These are phyloP conservation scores for Hygrocybe coccinea DNA, from an alignment of 768 basidiomycete genomes.

Conservation along the genomic window DNA sequence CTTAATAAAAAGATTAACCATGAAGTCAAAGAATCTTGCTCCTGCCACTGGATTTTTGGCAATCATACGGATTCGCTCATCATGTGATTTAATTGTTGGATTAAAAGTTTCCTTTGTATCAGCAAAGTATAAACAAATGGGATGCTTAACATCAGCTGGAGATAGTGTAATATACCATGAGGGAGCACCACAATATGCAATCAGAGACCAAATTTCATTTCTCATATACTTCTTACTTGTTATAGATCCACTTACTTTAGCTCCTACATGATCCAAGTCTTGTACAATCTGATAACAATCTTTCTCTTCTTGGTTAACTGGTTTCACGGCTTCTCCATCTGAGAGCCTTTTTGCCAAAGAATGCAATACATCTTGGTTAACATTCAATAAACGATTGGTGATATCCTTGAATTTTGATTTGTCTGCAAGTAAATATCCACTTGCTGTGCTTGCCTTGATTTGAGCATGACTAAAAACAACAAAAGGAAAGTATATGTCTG, in stretches of 20 bases:
- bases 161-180: constrained; percentile 29
- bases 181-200: constrained; percentile 18
- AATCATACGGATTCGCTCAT: constrained; percentile 20
- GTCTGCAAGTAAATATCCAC: constrained; percentile 27
- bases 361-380: constrained; percentile 22
- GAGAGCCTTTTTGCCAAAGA: constrained; percentile 19
- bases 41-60: constrained; percentile 25
- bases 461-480: constrained; percentile 40
- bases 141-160: constrained; percentile 28
- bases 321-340: constrained; percentile 23
- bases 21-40: constrained; percentile 27
- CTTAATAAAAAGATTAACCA: constrained; percentile 21
- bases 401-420: constrained; percentile 24
- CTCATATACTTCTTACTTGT: constrained; percentile 23
- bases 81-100: not conserved
- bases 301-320: constrained; percentile 29
- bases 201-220: constrained; percentile 25
- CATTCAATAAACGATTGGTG: constrained; percentile 12
- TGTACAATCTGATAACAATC: constrained; percentile 30
- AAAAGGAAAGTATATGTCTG: constrained; percentile 33
- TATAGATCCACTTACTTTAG: constrained; percentile 25
- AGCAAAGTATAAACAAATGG: constrained; percentile 30
- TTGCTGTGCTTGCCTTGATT: constrained; percentile 24
- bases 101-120: constrained; percentile 16
- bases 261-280: constrained; percentile 33